These are phyloP conservation scores for Scheffersomyces insectosa DNA, from an alignment of 1,139 yeast genomes.

Conservation along the genomic window DNA sequence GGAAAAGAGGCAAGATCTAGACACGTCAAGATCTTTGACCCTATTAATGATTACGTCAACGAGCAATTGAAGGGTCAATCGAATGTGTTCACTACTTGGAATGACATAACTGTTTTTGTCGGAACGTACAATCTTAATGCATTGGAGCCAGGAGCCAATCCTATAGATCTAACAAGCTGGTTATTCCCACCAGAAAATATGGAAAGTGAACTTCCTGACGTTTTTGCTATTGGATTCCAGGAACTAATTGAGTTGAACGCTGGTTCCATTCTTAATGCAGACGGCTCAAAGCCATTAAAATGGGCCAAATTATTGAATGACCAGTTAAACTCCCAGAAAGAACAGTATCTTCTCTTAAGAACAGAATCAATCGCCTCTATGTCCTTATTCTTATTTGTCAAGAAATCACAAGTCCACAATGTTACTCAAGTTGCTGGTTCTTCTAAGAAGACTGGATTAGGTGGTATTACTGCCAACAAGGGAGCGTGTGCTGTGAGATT, in stretches of 20 bases:
- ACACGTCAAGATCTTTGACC: conserved; percentile 80
- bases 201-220: conserved; percentile 54
- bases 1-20: conserved; percentile 74
- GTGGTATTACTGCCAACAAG: conserved; percentile 90
- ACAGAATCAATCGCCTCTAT: conserved; percentile 48
- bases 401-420: conserved; percentile 57
- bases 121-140: conserved; percentile 94
- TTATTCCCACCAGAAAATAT: conserved; percentile 69
- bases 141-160: conserved; percentile 42
- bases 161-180: conserved; percentile 71
- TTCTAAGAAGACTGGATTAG: conserved; percentile 83
- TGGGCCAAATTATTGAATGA: conserved; percentile 63
- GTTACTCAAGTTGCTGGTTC: conserved; percentile 80
- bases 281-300: conserved; percentile 59
- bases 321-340: conserved; percentile 50
- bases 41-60: conserved; percentile 78
- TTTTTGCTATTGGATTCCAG: conserved; percentile 86
- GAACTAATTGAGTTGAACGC: conserved; percentile 91
- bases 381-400: conserved; percentile 58
- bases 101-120: conserved; percentile 64
- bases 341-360: conserved; percentile 39
- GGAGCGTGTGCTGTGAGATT: conserved; percentile 90
- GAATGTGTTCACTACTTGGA: conserved; percentile 59
- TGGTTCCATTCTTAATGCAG: conserved; percentile 72
- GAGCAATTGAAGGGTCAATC: conserved; percentile 54